Evolutionary conservation across 1,284 basidiomycete genomes (phyloP).

Genomic region (Thecaphora thlaspeos): DNA sequence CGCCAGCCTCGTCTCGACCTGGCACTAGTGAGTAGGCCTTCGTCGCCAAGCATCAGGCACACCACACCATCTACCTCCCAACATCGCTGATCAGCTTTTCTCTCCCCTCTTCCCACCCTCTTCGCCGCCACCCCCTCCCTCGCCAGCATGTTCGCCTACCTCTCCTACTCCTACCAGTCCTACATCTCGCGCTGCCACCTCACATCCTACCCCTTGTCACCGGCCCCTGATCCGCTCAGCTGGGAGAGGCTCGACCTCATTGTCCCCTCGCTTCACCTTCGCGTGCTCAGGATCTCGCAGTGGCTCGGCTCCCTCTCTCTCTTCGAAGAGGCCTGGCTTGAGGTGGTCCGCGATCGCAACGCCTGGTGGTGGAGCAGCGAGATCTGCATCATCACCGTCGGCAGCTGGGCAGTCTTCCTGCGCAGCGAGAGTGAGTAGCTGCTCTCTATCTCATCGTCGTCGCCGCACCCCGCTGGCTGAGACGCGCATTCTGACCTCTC

Average conservation of each 20-base stretch:
- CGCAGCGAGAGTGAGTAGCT: slow-evolving; percentile 63
- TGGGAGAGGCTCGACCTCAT: slow-evolving; percentile 11
- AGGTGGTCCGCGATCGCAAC: slow-evolving; percentile 61
- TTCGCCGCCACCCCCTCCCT: not conserved
- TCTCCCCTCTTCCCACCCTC: too few relatives aligned
- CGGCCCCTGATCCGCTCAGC: slow-evolving; percentile 7
- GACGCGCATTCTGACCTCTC: too few relatives aligned
- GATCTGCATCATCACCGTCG: slow-evolving; percentile 70
- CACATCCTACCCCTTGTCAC: slow-evolving; percentile 14
- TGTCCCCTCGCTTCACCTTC: slow-evolving; percentile 57
- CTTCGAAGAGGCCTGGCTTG: slow-evolving; percentile 68
- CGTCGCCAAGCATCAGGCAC: not conserved
- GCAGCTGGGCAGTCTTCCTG: slow-evolving; percentile 67
- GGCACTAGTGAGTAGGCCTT: slow-evolving; percentile 13
- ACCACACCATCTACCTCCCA: not conserved
- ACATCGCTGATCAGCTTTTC: not conserved
- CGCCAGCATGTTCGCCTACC: slow-evolving; percentile 52
- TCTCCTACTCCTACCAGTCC: slow-evolving; percentile 41
- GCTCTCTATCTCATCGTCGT: not conserved
- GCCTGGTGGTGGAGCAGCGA: slow-evolving; percentile 77
- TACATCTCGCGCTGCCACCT: slow-evolving; percentile 31
- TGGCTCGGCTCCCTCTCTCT: slow-evolving; percentile 68
- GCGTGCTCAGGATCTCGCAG: slow-evolving; percentile 54
- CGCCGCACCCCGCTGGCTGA: too few relatives aligned
- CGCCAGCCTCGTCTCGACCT: slow-evolving; percentile 27